phyloP scores from a whole-genome alignment of 1,284 basidiomycete species.

The Ceratobasidium sp. region DNA sequence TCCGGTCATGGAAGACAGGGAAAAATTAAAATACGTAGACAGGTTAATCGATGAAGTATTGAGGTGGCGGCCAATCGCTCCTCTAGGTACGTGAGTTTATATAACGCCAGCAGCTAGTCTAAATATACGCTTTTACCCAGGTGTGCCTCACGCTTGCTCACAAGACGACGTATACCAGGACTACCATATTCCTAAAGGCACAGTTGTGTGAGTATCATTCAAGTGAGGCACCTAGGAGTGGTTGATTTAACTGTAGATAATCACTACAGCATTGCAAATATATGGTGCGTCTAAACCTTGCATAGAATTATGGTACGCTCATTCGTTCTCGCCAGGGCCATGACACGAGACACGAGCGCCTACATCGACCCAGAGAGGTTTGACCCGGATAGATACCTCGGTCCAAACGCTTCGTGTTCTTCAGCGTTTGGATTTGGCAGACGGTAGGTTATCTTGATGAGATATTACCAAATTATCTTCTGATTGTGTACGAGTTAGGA shows the following conservation, averaged over 20 bases:
- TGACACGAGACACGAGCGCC: slow-evolving; percentile 2
- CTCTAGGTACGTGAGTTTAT: slow-evolving; percentile 44
- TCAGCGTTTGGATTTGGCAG: slow-evolving; percentile 29
- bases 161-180: background rate
- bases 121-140: background rate
- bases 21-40: slow-evolving; percentile 39
- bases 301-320: no score
- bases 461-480: background rate
- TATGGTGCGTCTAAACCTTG: background rate
- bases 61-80: slow-evolving; percentile 45
- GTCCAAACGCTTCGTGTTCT: background rate
- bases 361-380: slow-evolving; percentile 23
- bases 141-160: background rate
- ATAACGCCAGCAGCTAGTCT: background rate
- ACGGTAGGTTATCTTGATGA: background rate
- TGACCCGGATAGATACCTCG: slow-evolving; percentile 25
- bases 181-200: background rate
- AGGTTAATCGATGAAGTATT: slow-evolving; percentile 42
- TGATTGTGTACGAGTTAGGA: background rate
- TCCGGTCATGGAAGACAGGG: slow-evolving; percentile 38
- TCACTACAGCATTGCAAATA: slow-evolving; percentile 17
- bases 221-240: background rate
- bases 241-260: background rate
- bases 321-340: background rate
- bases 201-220: background rate